These are phyloP conservation scores for Pseudofabraea citricarpa DNA, from an alignment of 2,329 filamentous ascomycete genomes.

Conservation along the genomic window DNA sequence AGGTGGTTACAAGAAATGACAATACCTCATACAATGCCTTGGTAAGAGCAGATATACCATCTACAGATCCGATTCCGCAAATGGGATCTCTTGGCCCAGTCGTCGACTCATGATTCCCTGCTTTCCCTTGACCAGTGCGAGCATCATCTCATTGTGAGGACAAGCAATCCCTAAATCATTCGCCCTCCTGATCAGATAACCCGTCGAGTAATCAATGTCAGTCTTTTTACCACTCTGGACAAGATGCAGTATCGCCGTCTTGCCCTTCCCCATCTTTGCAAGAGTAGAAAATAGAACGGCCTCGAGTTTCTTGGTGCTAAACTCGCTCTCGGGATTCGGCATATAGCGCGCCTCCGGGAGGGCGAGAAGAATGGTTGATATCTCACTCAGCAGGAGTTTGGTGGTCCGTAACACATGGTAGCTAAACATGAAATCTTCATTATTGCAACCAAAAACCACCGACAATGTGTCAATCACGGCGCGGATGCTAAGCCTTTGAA, in stretches of 20 bases:
- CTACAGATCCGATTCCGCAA: constrained; percentile 1
- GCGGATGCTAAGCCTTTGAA: constrained; percentile 73
- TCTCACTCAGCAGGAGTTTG: constrained; percentile 68
- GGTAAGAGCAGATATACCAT: background rate
- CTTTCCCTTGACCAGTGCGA: constrained; percentile 71
- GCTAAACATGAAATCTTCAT: constrained; percentile 67
- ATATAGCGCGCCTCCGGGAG: constrained; percentile 67
- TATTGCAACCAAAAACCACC: constrained; percentile 70
- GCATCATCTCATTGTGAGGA: constrained; percentile 67
- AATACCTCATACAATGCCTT: background rate
- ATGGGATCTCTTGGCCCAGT: constrained; percentile 24
- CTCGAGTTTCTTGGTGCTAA: constrained; percentile 56
- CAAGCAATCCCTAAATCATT: constrained; percentile 67
- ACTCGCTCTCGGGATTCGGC: constrained; percentile 50
- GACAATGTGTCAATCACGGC: constrained; percentile 78
- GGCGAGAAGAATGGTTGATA: constrained; percentile 62
- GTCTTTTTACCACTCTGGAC: constrained; percentile 57
- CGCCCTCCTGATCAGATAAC: constrained; percentile 75
- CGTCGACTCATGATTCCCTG: constrained; percentile 27
- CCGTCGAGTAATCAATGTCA: constrained; percentile 82
- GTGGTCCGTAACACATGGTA: constrained; percentile 60
- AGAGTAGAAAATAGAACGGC: constrained; percentile 52
- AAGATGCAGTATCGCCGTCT: constrained; percentile 58
- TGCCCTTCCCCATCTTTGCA: constrained; percentile 47
- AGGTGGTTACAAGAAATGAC: background rate